phyloP scores from a whole-genome alignment of 768 basidiomycete species.

The Hygrophoropsis aurantiaca region DNA sequence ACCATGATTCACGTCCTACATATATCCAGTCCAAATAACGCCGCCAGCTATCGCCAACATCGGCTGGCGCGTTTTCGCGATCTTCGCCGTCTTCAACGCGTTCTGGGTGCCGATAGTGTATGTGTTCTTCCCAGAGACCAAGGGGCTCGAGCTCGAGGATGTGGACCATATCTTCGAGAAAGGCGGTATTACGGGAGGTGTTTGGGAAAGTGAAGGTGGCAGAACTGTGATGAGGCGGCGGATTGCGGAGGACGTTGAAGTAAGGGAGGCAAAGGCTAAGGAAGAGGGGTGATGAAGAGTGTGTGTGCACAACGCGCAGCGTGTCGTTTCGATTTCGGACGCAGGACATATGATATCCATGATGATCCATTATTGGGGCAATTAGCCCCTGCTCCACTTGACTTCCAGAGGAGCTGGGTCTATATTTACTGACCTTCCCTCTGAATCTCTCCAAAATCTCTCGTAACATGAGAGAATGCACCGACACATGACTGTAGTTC shows the following conservation, averaged over 20 bases:
- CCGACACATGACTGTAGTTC: not conserved
- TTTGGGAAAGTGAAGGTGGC: constrained; percentile 36
- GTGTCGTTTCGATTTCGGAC: no score
- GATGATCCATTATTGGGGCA: no score
- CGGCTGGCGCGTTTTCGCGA: constrained; percentile 43
- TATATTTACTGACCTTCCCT: not conserved
- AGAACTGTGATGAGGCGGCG: constrained; percentile 25
- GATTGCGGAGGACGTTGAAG: constrained; percentile 9
- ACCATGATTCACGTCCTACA: not conserved
- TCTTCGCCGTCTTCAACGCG: constrained; percentile 46
- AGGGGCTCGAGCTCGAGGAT: constrained; percentile 39
- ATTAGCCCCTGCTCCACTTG: no score
- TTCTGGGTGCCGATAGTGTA: constrained; percentile 43
- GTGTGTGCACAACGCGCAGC: no score
- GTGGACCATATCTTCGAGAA: constrained; percentile 41
- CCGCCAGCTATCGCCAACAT: constrained; percentile 44
- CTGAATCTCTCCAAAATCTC: no score
- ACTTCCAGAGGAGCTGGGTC: not conserved
- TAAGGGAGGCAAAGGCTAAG: constrained; percentile 9
- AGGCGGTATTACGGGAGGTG: constrained; percentile 41
- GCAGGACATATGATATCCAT: no score
- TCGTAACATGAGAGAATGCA: not conserved
- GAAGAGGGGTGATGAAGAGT: not conserved
- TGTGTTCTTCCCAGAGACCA: constrained; percentile 35
- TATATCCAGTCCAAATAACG: constrained; percentile 36